A percentile compares a stretch with the other conserved stretches of the same genome.
Conservation (phyloP, 257 asterid genomes). For the Solanum appendiculatum region DNA sequence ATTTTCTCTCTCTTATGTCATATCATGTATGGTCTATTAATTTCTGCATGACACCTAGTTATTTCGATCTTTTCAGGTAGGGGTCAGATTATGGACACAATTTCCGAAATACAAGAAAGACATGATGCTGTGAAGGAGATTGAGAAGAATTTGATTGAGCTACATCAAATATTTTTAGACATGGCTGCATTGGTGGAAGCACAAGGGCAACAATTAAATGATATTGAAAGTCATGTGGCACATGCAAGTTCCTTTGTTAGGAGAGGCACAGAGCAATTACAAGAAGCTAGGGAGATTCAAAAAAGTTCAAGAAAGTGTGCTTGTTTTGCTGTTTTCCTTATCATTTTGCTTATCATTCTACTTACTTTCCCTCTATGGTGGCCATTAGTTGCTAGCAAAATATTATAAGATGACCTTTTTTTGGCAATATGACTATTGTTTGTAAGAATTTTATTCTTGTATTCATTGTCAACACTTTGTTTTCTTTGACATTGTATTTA, state of each 20-base stretch:
- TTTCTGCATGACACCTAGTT: not conserved
- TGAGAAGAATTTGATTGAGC: constrained; percentile 30
- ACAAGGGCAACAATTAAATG: constrained; percentile 34
- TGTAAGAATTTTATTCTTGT: not conserved
- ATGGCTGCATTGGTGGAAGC: constrained; percentile 41
- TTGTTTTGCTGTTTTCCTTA: constrained; percentile 19
- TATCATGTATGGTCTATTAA: too few relatives aligned
- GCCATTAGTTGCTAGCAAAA: not conserved
- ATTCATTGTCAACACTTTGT: not conserved
- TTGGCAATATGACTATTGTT: not conserved
- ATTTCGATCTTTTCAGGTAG: not conserved
- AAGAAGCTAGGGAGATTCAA: constrained; percentile 25
- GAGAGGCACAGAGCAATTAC: constrained; percentile 27
- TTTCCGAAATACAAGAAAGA: constrained; percentile 35
- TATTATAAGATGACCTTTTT: not conserved
- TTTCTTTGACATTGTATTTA: not conserved
- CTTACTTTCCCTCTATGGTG: constrained; percentile 31
- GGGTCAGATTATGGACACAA: constrained; percentile 34
- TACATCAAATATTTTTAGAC: constrained; percentile 32
- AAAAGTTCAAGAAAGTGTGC: constrained; percentile 26
- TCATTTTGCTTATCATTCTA: constrained; percentile 10
- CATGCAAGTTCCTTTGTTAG: constrained; percentile 34
- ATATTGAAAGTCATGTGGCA: constrained; percentile 34
- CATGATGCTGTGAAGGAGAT: constrained; percentile 38
- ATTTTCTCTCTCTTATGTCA: not conserved